Base-by-base conservation (phyloP, 2,329 filamentous ascomycete species). In the Exophiala sideris region DNA sequence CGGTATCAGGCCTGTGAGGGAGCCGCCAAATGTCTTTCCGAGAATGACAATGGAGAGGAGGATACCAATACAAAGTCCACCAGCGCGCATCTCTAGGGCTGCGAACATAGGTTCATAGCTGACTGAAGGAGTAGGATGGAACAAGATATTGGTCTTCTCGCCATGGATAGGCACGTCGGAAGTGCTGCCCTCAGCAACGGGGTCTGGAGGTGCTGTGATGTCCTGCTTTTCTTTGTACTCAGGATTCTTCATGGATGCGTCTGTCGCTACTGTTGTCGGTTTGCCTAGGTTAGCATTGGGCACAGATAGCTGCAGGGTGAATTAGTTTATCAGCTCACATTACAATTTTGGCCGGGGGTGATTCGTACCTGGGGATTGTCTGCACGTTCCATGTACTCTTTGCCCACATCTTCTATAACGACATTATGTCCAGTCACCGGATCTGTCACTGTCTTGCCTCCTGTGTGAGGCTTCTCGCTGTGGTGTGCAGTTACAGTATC, bases 81-180 rank as follows among this genome's bases (percentile, higher is more conserved):
- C 84, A n/a, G 87, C 88, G 8, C 86, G 82, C 61, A 83, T 82
- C 72, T 97, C 90, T 54, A 96, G 71, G 10, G 82, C 72, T 16
- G 78, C 81, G 68, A 88, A 96, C 81, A 91, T 95, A 3, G 91
- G 90, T 70, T 95, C 89, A 67, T 90, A 96, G 74, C 86, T 90
- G 62, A 96, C 82, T 0, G 87, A 88, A 0, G 92, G 92, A 0
- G 92, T 97, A 12, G 94, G 92, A 70, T 96, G 92, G 71, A 97
- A 97, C 29, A 96, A 80, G 14, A 97, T 86, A 59, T 96, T 96
- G 3, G 94, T 97, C 79, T 94, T 96, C 68, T 97, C 92, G 65
- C 91, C 92, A 67, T 91, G 88, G 54, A 97, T 95, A 2, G 94
- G 94, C 1, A 97, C 91, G 71, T 97, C 94, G 21, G 89, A 91